Evolutionary conservation across 176 grass and related monocot genomes (phyloP), one percentile per base, ranked within the genome.

Genomic region (Eragrostis nindensis): DNA sequence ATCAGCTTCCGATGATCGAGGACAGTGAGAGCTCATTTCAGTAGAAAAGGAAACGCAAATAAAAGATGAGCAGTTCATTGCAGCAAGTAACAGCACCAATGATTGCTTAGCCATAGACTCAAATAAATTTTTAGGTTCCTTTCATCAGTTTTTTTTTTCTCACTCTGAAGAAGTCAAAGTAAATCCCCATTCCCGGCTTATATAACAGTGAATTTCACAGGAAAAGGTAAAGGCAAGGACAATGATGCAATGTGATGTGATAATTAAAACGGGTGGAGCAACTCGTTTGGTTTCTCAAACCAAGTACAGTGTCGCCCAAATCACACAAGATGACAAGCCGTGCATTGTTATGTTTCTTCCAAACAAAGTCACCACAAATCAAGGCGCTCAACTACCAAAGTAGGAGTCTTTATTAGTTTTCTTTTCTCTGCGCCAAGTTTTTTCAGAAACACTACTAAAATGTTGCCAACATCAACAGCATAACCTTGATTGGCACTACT

Each of bases 401-500:
- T 54, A 54, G 1, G 5, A 25, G 0, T 36, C 11, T 2, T 21
- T 19, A 21, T 13, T 41, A 11, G 21, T 26, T 26, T 75, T 60
- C 41, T 11, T 27, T 77, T 47, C 62, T 46, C 57, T 57, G 63
- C 17, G 14, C 25, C 59, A 64, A 64, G 5, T 64, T 26, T 62
- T 10, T 77, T 1, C 41, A 56, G 25, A 27, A 42, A 43, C n/a
- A n/a, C n/a, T n/a, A n/a, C n/a, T 14, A 57, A 69, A 68, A 41
- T 12, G n/a, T 11, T 59, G 25, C 67, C 61, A 22, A 44, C 42
- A 14, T 30, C 45, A 82, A 6, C 7, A 73, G 2, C 57, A 19
- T 40, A 80, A 4, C n/a, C 63, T 68, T 62, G 73, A 43, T 43
- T 10, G 56, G 36, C 21, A 72, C 69, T 50, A 14, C 26, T 64